Conservation (phyloP, 108 stramenopile species). For the Aureococcus anophagefferens region DNA sequence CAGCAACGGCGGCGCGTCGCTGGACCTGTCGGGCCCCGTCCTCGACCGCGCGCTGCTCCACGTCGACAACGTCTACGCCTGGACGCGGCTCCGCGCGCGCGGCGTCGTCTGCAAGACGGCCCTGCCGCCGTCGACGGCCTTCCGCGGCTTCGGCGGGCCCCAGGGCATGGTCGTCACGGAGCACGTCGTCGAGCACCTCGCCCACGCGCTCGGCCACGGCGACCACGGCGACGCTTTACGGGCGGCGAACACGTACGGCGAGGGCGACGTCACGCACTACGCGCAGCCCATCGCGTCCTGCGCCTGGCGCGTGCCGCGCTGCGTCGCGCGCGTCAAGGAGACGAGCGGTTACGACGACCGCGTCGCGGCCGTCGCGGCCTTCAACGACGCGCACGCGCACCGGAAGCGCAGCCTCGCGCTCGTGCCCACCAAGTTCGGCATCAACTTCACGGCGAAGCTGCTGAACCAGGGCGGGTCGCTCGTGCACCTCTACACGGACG, state of each 20-base stretch:
- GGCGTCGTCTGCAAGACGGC: constrained; percentile 77
- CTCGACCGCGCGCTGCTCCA: constrained; percentile 82
- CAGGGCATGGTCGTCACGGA: constrained; percentile 73
- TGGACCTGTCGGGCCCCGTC: constrained; percentile 79
- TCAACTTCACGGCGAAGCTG: constrained; percentile 65
- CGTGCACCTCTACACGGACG: constrained; percentile 83
- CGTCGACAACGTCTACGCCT: constrained; percentile 72
- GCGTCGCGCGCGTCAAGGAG: constrained; percentile 39
- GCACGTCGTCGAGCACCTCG: constrained; percentile 82
- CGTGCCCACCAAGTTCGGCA: constrained; percentile 87
- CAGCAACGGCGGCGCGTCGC: constrained; percentile 70
- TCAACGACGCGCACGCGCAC: constrained; percentile 71
- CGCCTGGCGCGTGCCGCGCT: constrained; percentile 72
- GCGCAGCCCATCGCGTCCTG: constrained; percentile 62
- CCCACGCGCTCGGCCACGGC: constrained; percentile 44
- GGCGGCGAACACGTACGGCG: constrained; percentile 66
- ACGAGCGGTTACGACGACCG: no score
- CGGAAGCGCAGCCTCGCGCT: constrained; percentile 69
- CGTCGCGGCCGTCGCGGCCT: constrained; percentile 48
- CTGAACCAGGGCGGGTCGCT: constrained; percentile 88
- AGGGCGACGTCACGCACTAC: constrained; percentile 65
- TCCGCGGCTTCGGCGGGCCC: constrained; percentile 84
- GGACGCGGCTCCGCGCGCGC: constrained; percentile 63
- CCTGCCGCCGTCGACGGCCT: constrained; percentile 84
- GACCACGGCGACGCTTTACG: constrained; percentile 45